Evolutionary conservation across 352 stramenopile species (phyloP), one percentile per base, ranked within the genome.

Genomic region (Globisporangium canariense): DNA sequence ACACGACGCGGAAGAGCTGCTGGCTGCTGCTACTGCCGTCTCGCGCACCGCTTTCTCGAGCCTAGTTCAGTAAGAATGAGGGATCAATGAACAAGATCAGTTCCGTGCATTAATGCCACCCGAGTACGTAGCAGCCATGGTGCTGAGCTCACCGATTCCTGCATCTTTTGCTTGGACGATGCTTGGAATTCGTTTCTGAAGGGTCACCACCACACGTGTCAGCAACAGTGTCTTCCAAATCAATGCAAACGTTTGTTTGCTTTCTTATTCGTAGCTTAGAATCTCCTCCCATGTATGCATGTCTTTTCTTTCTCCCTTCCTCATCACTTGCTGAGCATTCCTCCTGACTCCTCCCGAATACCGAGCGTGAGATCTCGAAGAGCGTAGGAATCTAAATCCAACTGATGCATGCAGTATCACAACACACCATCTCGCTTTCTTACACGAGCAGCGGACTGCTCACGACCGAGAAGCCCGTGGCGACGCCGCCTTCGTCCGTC

Each of bases 401-500:
- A 40, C 34, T 40, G 34, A 40, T 40, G 34, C 8, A 3, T 8
- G 4, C 20, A 16, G 8, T 20, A 16, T 47, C 8, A 16, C 5
- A n/a, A 7, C 14, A 47, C 14, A 49, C n/a, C 43, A 9, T 49
- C 43, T 22, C 43, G 25, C 25, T 22, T 22, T 22, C 32, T 49
- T 22, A 93, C 32, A 96, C 71, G 18, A 98, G 73, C 25, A 97
- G 65, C 2, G 93, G 91, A 36, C 86, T 96, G 77, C 93, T 97
- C 38, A 98, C 75, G 32, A 98, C 92, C 1, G 95, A 96, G 73
- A 97, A 98, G 20, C 95, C 95, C 16, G 94, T 96, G 10, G 93
- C 94, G 18, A 98, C 95, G 51, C 97, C 97, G 65, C 97, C 97
- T 86, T 99, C 97, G 75, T 99, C 91, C 3, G 97, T 96, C n/a